A percentile compares a stretch with the other conserved stretches of the same genome.
These are phyloP conservation scores for Camellia sinensis DNA, from an alignment of 148 eudicot genomes.

Conservation along the genomic window DNA sequence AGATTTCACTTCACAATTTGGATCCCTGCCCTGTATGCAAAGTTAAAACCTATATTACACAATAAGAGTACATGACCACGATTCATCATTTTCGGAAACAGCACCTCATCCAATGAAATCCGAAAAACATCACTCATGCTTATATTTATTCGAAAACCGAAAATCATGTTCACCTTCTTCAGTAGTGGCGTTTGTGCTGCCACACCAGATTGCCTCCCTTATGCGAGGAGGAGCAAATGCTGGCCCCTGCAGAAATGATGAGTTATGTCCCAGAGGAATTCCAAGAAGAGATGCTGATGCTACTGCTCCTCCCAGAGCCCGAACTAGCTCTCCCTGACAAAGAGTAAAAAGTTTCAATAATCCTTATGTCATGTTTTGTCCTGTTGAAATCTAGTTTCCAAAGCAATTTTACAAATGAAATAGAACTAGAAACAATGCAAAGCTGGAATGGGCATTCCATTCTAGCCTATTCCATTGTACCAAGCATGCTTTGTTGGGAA, in stretches of 20 bases:
- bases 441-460: too few species aligned
- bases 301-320: constrained; percentile 86
- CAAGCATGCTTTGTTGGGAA: too few species aligned
- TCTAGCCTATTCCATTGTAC: too few species aligned
- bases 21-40: not conserved
- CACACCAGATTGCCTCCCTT: constrained; percentile 97
- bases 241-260: constrained; percentile 96
- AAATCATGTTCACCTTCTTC: constrained; percentile 61
- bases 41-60: not conserved
- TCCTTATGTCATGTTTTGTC: not conserved
- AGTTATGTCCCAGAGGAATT: constrained; percentile 92
- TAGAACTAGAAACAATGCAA: too few species aligned
- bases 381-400: not conserved
- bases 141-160: not conserved
- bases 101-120: not conserved
- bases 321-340: constrained; percentile 78
- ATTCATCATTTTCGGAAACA: not conserved
- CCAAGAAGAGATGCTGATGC: constrained; percentile 88
- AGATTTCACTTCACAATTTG: not conserved
- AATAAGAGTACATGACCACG: not conserved
- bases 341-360: constrained; percentile 9
- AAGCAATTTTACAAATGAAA: not conserved
- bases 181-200: constrained; percentile 87
- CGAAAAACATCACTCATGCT: not conserved
- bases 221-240: constrained; percentile 98